phyloP scores from a whole-genome alignment of 2,329 filamentous ascomycete genomes.

The Xylariaceae sp. region DNA sequence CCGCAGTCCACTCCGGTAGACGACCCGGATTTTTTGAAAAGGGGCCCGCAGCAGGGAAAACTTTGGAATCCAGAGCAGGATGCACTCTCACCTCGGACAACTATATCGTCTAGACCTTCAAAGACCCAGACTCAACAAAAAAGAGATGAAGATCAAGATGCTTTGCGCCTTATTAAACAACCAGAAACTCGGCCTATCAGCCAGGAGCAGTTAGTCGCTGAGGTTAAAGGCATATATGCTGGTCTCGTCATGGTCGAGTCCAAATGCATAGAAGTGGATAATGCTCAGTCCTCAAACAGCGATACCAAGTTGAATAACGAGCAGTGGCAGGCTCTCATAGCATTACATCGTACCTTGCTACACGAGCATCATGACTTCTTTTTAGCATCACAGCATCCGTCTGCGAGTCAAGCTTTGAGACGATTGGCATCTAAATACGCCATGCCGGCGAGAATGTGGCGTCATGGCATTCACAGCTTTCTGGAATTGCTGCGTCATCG shows the following conservation, averaged over 20 bases:
- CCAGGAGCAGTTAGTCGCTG: conserved; percentile 73
- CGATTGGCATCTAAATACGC: conserved; percentile 75
- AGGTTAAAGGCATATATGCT: conserved; percentile 81
- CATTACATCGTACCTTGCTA: conserved; percentile 74
- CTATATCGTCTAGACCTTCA: conserved; percentile 1
- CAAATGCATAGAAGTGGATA: conserved; percentile 82
- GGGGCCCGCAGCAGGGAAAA: conserved; percentile 19
- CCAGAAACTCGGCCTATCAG: conserved; percentile 58
- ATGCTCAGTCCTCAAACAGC: conserved; percentile 50
- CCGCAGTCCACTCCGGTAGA: conserved; percentile 6
- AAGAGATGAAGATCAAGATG: conserved; percentile 14
- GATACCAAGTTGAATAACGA: conserved; percentile 53
- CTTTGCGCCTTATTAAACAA: conserved; percentile 23
- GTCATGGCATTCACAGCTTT: conserved; percentile 84
- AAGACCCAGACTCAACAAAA: conserved; percentile 8
- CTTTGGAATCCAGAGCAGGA: conserved; percentile 26
- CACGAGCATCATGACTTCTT: conserved; percentile 88
- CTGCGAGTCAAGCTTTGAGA: conserved; percentile 65
- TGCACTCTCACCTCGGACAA: conserved; percentile 8
- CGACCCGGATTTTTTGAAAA: conserved; percentile 24
- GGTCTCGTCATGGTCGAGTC: conserved; percentile 83
- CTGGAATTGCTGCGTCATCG: conserved; percentile 73
- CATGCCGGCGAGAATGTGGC: conserved; percentile 94
- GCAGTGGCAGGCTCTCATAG: conserved; percentile 83
- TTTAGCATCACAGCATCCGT: conserved; percentile 81